Evolutionary conservation across 2,329 filamentous ascomycete species (phyloP).

Genomic region (Claviceps arundinis): DNA sequence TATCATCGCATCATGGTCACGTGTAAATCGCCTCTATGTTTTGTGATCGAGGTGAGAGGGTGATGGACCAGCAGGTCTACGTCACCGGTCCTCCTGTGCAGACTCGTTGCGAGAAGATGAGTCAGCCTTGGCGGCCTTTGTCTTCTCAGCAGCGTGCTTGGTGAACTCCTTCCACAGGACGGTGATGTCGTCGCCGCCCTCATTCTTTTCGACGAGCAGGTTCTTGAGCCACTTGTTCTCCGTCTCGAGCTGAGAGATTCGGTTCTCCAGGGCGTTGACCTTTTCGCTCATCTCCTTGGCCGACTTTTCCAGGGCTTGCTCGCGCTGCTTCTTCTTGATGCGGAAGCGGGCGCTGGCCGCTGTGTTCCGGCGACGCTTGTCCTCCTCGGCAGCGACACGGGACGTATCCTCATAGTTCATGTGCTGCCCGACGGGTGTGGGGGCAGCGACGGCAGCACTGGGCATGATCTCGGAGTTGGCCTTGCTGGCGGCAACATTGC

Average conservation of each 20-base stretch:
- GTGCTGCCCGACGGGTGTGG: slow-evolving; percentile 20
- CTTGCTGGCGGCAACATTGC: slow-evolving; percentile 26
- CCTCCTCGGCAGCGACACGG: slow-evolving; percentile 67
- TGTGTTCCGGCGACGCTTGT: slow-evolving; percentile 80
- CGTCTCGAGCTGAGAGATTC: slow-evolving; percentile 64
- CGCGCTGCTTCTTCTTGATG: slow-evolving; percentile 91
- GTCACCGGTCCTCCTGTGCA: slow-evolving; percentile 13
- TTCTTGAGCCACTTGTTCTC: slow-evolving; percentile 76
- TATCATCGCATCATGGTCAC: slow-evolving; percentile 1
- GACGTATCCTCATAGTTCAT: slow-evolving; percentile 56
- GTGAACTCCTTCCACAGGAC: slow-evolving; percentile 39
- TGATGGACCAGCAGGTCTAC: neutral
- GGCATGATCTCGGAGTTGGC: slow-evolving; percentile 30
- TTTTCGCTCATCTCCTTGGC: slow-evolving; percentile 77
- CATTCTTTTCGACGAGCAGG: slow-evolving; percentile 70
- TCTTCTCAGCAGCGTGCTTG: slow-evolving; percentile 22
- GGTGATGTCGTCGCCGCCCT: slow-evolving; percentile 40
- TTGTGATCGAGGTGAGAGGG: neutral
- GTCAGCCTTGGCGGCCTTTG: slow-evolving; percentile 14
- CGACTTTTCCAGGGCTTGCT: slow-evolving; percentile 69
- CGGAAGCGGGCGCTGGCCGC: slow-evolving; percentile 81
- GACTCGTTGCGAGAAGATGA: slow-evolving; percentile 7
- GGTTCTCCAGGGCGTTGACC: slow-evolving; percentile 57
- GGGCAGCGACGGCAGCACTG: slow-evolving; percentile 11
- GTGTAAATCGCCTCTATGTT: neutral